phyloP scores from a whole-genome alignment of 2,329 filamentous ascomycete species.

The Amphichorda felina region DNA sequence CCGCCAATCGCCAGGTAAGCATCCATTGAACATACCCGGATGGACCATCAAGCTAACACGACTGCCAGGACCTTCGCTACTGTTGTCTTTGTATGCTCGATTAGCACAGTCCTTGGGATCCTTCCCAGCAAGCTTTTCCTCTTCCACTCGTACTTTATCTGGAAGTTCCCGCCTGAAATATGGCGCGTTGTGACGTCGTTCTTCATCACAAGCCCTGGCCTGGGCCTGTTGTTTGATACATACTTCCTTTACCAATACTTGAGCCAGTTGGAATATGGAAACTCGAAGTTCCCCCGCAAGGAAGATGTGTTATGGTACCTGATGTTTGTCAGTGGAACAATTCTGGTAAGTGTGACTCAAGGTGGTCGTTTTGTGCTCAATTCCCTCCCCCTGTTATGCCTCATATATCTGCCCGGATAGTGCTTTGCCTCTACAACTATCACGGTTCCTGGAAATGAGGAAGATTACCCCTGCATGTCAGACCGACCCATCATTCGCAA shows the following conservation, averaged over 20 bases:
- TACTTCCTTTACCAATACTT: conserved; percentile 70
- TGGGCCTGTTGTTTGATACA: conserved; percentile 56
- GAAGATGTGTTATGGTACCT: conserved; percentile 77
- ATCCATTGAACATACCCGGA: no score
- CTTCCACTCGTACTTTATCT: conserved; percentile 38
- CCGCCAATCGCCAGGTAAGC: conserved; percentile 30
- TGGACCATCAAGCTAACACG: conserved; percentile 9
- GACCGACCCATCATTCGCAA: conserved; percentile 55
- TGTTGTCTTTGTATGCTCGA: conserved; percentile 47
- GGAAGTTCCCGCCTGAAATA: conserved; percentile 33
- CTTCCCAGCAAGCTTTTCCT: conserved; percentile 37
- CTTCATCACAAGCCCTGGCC: conserved; percentile 22
- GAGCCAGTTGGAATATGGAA: conserved; percentile 59
- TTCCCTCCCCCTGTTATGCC: conserved; percentile 16
- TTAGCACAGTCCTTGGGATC: conserved; percentile 43
- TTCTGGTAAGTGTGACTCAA: conserved; percentile 56
- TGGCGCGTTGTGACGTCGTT: conserved; percentile 30
- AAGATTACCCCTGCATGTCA: conserved; percentile 61
- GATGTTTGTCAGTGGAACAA: conserved; percentile 57
- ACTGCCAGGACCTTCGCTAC: conserved; percentile 54
- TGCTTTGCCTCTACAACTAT: conserved; percentile 52
- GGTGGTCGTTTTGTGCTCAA: conserved; percentile 7
- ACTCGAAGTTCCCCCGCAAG: conserved; percentile 58
- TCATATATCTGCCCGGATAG: conserved; percentile 74
- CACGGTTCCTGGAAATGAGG: conserved; percentile 77